phyloP scores from a whole-genome alignment of 805 yeast genomes.

The Schwanniomyces vanrijiae region DNA sequence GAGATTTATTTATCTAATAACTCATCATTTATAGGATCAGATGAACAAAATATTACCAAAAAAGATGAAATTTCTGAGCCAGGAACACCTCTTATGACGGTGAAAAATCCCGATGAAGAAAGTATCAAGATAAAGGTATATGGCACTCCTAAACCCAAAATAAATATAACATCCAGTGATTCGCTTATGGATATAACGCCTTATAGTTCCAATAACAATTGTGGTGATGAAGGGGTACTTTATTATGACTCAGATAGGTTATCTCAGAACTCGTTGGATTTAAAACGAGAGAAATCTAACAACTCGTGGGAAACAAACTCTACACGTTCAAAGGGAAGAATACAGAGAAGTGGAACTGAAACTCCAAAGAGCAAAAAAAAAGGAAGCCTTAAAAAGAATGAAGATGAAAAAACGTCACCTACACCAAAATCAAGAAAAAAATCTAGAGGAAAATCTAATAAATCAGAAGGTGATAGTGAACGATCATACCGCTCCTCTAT shows the following conservation, averaged over 20 bases:
- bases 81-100: neutral
- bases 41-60: neutral
- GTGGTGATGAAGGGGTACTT: constrained; percentile 29
- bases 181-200: constrained; percentile 24
- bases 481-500: constrained; percentile 18
- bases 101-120: neutral
- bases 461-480: constrained; percentile 22
- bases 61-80: neutral
- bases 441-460: constrained; percentile 22
- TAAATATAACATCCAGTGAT: constrained; percentile 15
- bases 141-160: neutral
- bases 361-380: constrained; percentile 6
- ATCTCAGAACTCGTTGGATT: constrained; percentile 28
- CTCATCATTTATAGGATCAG: neutral
- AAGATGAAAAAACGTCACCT: constrained; percentile 14
- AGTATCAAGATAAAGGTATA: neutral
- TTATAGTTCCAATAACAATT: constrained; percentile 11
- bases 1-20: neutral
- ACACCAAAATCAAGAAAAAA: constrained; percentile 20
- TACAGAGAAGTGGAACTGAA: constrained; percentile 1
- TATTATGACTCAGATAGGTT: constrained; percentile 38
- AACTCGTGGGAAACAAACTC: constrained; percentile 3
- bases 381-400: constrained; percentile 3
- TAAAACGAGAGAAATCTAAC: constrained; percentile 6
- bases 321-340: constrained; percentile 5